Percentiles rank a stretch among this genome's conserved stretches.
Conservation (phyloP, 345 rosid genomes). For the Ceriops decandra region DNA sequence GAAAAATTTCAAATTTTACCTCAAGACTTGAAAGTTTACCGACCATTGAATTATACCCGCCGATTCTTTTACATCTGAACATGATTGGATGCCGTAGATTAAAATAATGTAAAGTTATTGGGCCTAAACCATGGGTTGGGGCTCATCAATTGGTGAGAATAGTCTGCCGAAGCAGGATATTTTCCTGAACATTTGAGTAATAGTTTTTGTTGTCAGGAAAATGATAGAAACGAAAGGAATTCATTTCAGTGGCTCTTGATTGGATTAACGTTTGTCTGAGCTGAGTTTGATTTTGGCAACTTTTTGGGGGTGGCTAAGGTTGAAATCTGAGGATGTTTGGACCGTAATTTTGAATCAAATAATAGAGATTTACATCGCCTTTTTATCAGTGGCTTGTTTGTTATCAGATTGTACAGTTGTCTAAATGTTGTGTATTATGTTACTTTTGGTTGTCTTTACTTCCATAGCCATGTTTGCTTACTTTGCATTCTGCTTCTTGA, state of each 20-base stretch:
- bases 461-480: background rate
- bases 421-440: background rate
- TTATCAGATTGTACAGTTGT: background rate
- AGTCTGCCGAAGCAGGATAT: too few species aligned
- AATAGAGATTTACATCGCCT: background rate
- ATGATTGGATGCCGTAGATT: too few species aligned
- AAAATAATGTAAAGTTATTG: too few species aligned
- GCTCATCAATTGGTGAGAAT: too few species aligned
- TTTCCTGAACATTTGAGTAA: background rate
- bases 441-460: background rate
- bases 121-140: too few species aligned
- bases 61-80: too few species aligned
- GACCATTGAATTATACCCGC: too few species aligned
- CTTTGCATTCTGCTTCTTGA: constrained; percentile 4
- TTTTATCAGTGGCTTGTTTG: background rate
- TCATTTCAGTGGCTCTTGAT: background rate
- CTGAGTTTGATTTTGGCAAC: background rate
- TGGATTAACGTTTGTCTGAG: background rate
- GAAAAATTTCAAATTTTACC: too few species aligned
- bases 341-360: background rate
- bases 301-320: background rate
- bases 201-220: background rate
- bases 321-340: background rate
- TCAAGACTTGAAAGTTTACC: too few species aligned
- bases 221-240: background rate